Evolutionary conservation across 192 early-diverging fungal species (phyloP), one percentile per base, ranked within the genome.

Genomic region (Dissophora ornata): DNA sequence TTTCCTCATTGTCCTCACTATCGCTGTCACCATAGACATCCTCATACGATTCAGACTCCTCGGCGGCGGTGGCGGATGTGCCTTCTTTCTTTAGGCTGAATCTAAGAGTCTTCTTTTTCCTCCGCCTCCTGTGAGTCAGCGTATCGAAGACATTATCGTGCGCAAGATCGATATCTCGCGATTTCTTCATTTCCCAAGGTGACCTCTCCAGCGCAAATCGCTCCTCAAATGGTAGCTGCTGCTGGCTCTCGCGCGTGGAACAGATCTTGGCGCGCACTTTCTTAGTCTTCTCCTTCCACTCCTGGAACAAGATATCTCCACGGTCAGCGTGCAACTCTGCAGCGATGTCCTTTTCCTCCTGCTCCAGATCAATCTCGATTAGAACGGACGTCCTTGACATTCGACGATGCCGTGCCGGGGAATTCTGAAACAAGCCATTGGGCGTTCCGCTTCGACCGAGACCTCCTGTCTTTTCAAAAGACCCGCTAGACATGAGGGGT

Each of bases 111-210:
- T 61, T 46, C 62, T 73, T 45, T 74, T 77, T 56, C 67, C 48
- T 71, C 71, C 64, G 33, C 54, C 57, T 40, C 59, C 29, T 26
- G 29, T 45, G 54, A 30, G 46, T 11, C 32, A 67, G 25, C 2
- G 41, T 19, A 47, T 77, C 58, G 62, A 77, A 77, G 22, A 77
- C 59, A 10, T 45, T 67, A 30, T 79, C 61, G 46, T 86, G 81
- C 1, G 63, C 63, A 12, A 69, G 70, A 32, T 86, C 81, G n/a
- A 86, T 79, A 30, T 77, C 62, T 15, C 60, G 44, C 13, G 84
- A 89, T 25, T 82, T 79, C 24, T 80, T 80, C 90, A 91, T 93
- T 19, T 86, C 87, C n/a, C 81, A 69, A 4, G 83, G 67, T 1
- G 85, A 88, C 52, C 91, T 81, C 29, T 61, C 61, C 5, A 88